Evolutionary conservation across 2,329 filamentous ascomycete species (phyloP), one percentile per base, ranked within the genome.

Genomic region (Penicillium oxalicum): DNA sequence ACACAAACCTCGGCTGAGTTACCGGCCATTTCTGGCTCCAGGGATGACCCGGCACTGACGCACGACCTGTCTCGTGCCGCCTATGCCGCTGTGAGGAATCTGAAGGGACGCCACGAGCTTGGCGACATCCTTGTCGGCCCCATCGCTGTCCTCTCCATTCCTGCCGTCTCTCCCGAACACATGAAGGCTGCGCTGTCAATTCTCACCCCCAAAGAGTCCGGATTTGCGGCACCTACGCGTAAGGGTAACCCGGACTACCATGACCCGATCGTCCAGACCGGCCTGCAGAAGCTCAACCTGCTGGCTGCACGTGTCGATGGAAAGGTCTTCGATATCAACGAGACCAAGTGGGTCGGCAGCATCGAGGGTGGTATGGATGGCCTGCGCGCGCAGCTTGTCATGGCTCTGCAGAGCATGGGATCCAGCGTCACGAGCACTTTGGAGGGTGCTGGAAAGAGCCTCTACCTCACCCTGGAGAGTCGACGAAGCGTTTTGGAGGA

Each of bases 401-500:
- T 75, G 54, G 80, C 95, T 72, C 77, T 98, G 67, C 87, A 93
- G 71, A 82, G 83, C 53, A 81, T 88, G 53, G 90, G 91, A 36
- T 80, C 88, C 48, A 83, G 84, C 50, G 70, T 98, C 47, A 87
- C 90, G 25, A 83, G 73, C 55, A 80, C 84, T n/a, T 73, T 98
- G 60, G 89, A 95, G 68, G 83, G 87, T 47, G 82, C 87, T 42
- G 79, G 84, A 51, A 88, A 85, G 77, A 91, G 81, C 65, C 66
- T 98, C 59, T 97, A 91, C 78, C 78, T 95, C 53, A 88, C 91
- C 9, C 74, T 98, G 61, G 91, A 97, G 76, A 82, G 87, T 42
- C 78, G 91, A 67, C 83, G 84, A 70, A 81, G 76, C 42, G 86
- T 91, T 72, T 70, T 98, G 67, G 89, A 96, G 63, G 87, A 91